Conservation (phyloP, 2,329 filamentous ascomycete genomes). For the Apiospora aurea region DNA sequence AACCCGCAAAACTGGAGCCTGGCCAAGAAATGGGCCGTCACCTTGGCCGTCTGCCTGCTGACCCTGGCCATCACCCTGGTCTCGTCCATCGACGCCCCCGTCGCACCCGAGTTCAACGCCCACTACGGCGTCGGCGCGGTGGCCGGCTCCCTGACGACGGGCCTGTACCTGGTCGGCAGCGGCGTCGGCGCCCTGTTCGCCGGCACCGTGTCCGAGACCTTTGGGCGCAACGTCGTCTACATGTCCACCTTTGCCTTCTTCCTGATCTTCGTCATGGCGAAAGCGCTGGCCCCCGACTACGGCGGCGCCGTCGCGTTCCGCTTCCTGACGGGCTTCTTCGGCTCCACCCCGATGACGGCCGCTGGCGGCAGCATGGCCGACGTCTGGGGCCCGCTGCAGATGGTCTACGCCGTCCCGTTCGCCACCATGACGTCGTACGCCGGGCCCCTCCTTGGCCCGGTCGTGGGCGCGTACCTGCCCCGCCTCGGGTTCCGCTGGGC, state of each 20-base stretch:
- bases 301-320: slow-evolving; percentile 53
- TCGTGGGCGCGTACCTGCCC: slow-evolving; percentile 35
- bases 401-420: slow-evolving; percentile 36
- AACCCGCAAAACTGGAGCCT: slow-evolving; percentile 32
- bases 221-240: slow-evolving; percentile 49
- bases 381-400: slow-evolving; percentile 41
- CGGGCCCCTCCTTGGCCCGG: slow-evolving; percentile 39
- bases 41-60: slow-evolving; percentile 19
- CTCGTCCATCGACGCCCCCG: neutral
- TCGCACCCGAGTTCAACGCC: slow-evolving; percentile 27
- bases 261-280: slow-evolving; percentile 53
- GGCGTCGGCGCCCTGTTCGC: slow-evolving; percentile 46
- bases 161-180: slow-evolving; percentile 47
- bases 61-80: slow-evolving; percentile 28
- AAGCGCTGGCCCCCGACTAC: slow-evolving; percentile 51
- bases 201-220: slow-evolving; percentile 48
- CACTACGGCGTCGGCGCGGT: slow-evolving; percentile 29
- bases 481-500: slow-evolving; percentile 41
- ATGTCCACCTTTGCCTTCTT: slow-evolving; percentile 48
- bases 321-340: slow-evolving; percentile 55
- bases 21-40: slow-evolving; percentile 26
- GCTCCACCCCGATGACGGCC: slow-evolving; percentile 52
- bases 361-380: slow-evolving; percentile 53
- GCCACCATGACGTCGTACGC: slow-evolving; percentile 35
- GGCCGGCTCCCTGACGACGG: slow-evolving; percentile 32